phyloP scores from a whole-genome alignment of 2,329 filamentous ascomycete species.

The Periconia sp. region DNA sequence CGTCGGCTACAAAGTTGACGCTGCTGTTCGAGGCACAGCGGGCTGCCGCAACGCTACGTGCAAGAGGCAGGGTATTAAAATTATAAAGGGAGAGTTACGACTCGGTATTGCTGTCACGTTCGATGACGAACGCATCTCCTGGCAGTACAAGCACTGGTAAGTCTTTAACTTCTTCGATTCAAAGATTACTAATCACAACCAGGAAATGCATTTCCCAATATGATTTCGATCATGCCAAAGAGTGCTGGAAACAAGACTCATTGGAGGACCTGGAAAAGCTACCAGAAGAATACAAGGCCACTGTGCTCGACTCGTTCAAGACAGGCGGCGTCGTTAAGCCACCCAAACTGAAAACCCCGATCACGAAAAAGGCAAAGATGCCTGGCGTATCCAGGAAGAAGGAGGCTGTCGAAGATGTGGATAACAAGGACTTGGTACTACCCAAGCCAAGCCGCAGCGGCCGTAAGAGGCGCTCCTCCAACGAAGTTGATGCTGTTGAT shows the following conservation, averaged over 20 bases:
- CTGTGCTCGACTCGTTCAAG: slow-evolving; percentile 71
- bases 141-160: slow-evolving; percentile 85
- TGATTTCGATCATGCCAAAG: slow-evolving; percentile 68
- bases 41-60: slow-evolving; percentile 75
- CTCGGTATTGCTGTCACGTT: slow-evolving; percentile 61
- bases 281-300: slow-evolving; percentile 68
- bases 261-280: slow-evolving; percentile 81
- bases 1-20: slow-evolving; percentile 23
- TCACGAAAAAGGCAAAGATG: slow-evolving; percentile 37
- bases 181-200: neutral
- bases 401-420: slow-evolving; percentile 12
- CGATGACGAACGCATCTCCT: slow-evolving; percentile 60
- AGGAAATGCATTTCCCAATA: slow-evolving; percentile 86
- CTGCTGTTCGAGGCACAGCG: slow-evolving; percentile 51
- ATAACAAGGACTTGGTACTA: neutral
- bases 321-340: slow-evolving; percentile 75
- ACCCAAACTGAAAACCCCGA: slow-evolving; percentile 18
- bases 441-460: slow-evolving; percentile 8
- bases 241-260: slow-evolving; percentile 60
- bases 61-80: slow-evolving; percentile 71
- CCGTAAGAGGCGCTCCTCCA: slow-evolving; percentile 16
- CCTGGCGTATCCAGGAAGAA: slow-evolving; percentile 14
- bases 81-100: slow-evolving; percentile 79
- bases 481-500: slow-evolving; percentile 5
- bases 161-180: slow-evolving; percentile 35